Conservation (phyloP, 1,139 yeast genomes). For the Geotrichum carabidarum region DNA sequence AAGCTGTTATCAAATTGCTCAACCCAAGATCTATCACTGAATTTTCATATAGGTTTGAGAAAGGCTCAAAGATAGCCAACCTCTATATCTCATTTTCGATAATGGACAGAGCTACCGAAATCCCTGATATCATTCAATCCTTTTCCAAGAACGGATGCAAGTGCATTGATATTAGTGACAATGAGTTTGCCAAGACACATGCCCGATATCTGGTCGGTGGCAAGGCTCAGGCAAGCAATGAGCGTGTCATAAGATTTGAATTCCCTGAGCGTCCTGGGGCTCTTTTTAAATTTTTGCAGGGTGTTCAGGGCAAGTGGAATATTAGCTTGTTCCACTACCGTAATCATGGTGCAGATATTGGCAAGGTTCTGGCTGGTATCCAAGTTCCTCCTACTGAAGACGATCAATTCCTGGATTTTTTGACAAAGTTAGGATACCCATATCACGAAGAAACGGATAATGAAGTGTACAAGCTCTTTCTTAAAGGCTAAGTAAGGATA, state of each 20-base stretch:
- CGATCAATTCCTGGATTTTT: constrained; percentile 59
- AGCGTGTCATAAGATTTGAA: constrained; percentile 76
- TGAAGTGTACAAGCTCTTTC: constrained; percentile 70
- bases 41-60: constrained; percentile 74
- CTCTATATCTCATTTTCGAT: constrained; percentile 76
- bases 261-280: constrained; percentile 99
- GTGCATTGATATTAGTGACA: constrained; percentile 80
- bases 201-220: constrained; percentile 97
- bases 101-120: constrained; percentile 58
- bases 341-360: constrained; percentile 93
- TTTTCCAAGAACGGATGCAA: constrained; percentile 39
- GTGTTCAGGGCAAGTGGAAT: constrained; percentile 78
- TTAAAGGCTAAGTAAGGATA: constrained; percentile 32
- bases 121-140: constrained; percentile 43
- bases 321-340: constrained; percentile 92
- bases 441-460: constrained; percentile 81
- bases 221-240: constrained; percentile 59
- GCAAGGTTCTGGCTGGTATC: constrained; percentile 85
- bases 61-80: constrained; percentile 53
- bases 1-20: constrained; percentile 63
- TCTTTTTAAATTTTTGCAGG: constrained; percentile 66
- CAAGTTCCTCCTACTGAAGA: constrained; percentile 71
- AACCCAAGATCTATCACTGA: constrained; percentile 90
- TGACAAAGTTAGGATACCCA: constrained; percentile 68
- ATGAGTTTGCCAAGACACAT: constrained; percentile 92